Conservation (phyloP, 1,284 basidiomycete genomes). For the Rhodotorula sp. region DNA sequence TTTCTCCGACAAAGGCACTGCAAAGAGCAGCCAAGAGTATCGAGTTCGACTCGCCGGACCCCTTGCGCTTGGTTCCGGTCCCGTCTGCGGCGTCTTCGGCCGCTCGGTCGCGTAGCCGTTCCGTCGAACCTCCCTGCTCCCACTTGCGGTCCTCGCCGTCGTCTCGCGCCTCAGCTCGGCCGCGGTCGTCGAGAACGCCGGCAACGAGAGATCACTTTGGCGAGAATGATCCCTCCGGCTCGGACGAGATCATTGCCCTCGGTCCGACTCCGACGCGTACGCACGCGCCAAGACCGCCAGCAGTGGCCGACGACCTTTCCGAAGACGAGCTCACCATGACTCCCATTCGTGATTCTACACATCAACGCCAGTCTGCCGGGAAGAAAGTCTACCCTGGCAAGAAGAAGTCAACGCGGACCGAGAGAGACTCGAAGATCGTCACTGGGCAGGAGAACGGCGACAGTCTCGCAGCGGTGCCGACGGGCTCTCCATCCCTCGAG, state of each 20-base stretch:
- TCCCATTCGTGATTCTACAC: background rate
- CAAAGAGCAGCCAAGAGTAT: background rate
- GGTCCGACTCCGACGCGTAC: background rate
- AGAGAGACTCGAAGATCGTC: too few relatives aligned
- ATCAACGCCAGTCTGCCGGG: background rate
- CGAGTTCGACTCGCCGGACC: constrained; percentile 14
- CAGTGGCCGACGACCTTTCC: background rate
- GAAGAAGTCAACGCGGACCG: too few relatives aligned
- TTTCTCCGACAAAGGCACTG: background rate
- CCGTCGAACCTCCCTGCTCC: background rate
- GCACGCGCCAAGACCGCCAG: background rate
- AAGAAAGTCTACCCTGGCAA: background rate
- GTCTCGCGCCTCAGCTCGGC: background rate
- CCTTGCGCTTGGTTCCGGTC: constrained; percentile 4
- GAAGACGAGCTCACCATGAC: constrained; percentile 2
- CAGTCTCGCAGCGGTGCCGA: too few relatives aligned
- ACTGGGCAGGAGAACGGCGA: too few relatives aligned
- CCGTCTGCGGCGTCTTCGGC: constrained; percentile 3
- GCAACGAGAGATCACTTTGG: background rate
- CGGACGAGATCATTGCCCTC: background rate
- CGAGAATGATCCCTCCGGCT: background rate
- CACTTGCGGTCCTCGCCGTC: constrained; percentile 2
- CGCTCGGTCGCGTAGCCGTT: background rate
- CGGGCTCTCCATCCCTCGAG: too few relatives aligned
- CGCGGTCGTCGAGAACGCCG: background rate